Evolutionary conservation across 164 flowering plant species (phyloP).

Genomic region (Chloranthus sessilifolius): DNA sequence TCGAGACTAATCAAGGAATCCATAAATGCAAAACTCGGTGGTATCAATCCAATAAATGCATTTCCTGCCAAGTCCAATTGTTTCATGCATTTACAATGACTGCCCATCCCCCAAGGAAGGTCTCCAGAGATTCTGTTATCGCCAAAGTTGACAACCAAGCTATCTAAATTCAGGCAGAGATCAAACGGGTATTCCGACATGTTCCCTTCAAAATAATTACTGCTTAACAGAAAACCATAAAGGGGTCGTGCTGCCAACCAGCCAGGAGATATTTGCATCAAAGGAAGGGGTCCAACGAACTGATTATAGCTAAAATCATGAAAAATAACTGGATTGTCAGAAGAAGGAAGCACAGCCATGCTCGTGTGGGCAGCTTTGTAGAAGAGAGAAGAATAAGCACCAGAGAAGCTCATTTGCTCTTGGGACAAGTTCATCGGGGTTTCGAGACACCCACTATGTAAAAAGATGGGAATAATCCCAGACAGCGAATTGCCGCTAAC

Average conservation of each 20-base stretch:
- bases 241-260: constrained; percentile 1
- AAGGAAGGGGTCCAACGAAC: constrained; percentile 19
- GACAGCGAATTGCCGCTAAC: constrained; percentile 55
- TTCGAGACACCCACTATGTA: constrained; percentile 30
- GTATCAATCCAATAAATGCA: constrained; percentile 21
- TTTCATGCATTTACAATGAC: constrained; percentile 17
- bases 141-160: constrained; percentile 20
- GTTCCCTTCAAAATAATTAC: constrained; percentile 22
- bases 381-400: constrained; percentile 44
- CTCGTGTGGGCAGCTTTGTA: constrained; percentile 21
- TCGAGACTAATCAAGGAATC: constrained; percentile 21
- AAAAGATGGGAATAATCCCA: constrained; percentile 58
- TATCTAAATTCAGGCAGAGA: constrained; percentile 13
- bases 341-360: constrained; percentile 18
- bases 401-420: constrained; percentile 5
- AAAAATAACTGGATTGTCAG: not conserved
- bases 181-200: constrained; percentile 12
- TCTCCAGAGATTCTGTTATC: constrained; percentile 20
- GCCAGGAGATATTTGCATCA: constrained; percentile 11
- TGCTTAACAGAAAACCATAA: constrained; percentile 23
- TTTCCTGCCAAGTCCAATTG: constrained; percentile 25
- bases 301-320: constrained; percentile 26
- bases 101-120: constrained; percentile 16
- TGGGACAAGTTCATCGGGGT: constrained; percentile 14
- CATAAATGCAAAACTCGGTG: constrained; percentile 20